Conservation (phyloP, 2,329 filamentous ascomycete species). For the Hymenoscyphus salicellus region DNA sequence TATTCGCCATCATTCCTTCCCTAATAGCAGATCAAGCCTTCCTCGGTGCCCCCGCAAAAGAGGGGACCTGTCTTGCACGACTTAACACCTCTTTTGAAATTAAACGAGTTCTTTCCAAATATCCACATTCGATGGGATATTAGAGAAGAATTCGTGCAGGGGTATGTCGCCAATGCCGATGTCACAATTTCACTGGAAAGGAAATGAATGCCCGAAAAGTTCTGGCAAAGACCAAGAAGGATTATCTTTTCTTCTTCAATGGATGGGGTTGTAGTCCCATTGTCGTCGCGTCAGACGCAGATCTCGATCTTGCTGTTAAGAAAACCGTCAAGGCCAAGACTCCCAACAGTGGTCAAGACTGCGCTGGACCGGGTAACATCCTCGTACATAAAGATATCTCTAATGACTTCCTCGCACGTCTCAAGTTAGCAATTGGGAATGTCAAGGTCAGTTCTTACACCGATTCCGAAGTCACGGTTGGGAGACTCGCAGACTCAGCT, state of each 20-base stretch:
- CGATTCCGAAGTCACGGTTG: not conserved
- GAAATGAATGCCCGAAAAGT: not conserved
- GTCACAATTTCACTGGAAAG: slow-evolving; percentile 4
- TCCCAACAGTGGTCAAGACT: slow-evolving; percentile 4
- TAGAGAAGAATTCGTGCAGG: not conserved
- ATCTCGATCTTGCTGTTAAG: not conserved
- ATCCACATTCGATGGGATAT: not conserved
- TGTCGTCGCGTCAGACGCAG: not conserved
- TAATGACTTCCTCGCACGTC: not conserved
- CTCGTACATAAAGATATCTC: not conserved
- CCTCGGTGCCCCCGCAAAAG: not conserved
- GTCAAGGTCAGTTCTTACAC: slow-evolving; percentile 1
- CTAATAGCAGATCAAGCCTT: not conserved
- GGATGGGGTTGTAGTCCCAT: slow-evolving; percentile 5
- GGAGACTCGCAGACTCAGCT: not conserved
- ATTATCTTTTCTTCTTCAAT: not conserved
- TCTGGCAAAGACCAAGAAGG: slow-evolving; percentile 1
- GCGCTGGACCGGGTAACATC: slow-evolving; percentile 5
- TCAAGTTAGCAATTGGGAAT: not conserved
- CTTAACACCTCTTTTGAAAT: not conserved
- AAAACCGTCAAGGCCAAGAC: slow-evolving; percentile 2
- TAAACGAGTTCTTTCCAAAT: not conserved
- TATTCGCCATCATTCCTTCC: not conserved
- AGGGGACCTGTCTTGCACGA: not conserved
- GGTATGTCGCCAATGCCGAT: slow-evolving; percentile 3